phyloP scores from a whole-genome alignment of 495 filamentous ascomycete genomes.

The Aspergillus conjunctus region DNA sequence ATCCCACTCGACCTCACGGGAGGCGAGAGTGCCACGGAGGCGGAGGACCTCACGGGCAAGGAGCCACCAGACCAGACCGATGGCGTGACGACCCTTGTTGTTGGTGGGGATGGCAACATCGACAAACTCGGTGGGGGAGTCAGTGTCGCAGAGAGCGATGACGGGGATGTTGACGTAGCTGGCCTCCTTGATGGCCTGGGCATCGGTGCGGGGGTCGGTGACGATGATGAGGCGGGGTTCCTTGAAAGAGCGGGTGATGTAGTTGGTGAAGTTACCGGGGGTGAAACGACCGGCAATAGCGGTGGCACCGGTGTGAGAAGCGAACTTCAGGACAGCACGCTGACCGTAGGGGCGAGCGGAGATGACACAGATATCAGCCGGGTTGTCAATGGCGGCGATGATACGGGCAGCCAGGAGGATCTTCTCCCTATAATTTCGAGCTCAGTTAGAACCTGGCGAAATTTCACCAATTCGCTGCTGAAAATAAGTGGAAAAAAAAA shows the following conservation, averaged over 20 bases:
- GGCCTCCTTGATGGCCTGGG: slow-evolving; percentile 99
- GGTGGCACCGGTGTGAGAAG: slow-evolving; percentile 92
- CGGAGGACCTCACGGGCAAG: slow-evolving; percentile 98
- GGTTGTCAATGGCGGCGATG: slow-evolving; percentile 98
- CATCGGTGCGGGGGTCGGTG: slow-evolving; percentile 98
- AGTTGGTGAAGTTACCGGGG: slow-evolving; percentile 99
- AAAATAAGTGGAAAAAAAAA: slow-evolving; percentile 14
- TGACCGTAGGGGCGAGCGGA: slow-evolving; percentile 99
- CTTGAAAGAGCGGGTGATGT: slow-evolving; percentile 99
- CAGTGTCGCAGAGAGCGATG: slow-evolving; percentile 97
- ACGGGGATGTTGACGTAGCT: slow-evolving; percentile 99
- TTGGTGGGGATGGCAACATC: slow-evolving; percentile 99
- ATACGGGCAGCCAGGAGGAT: slow-evolving; percentile 97
- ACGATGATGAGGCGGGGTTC: slow-evolving; percentile 99
- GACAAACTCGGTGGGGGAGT: slow-evolving; percentile 99
- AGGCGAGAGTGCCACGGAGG: slow-evolving; percentile 91
- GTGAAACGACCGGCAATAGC: slow-evolving; percentile 99
- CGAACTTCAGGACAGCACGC: slow-evolving; percentile 99
- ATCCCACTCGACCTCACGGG: slow-evolving; percentile 95
- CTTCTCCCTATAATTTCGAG: slow-evolving; percentile 78
- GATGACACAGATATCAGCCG: slow-evolving; percentile 97
- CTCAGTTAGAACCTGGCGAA: slow-evolving; percentile 28
- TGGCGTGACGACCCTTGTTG: slow-evolving; percentile 99
- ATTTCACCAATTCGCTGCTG: not conserved
- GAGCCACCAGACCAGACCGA: slow-evolving; percentile 99